These are phyloP conservation scores for Fusarium stilboides DNA, from an alignment of 2,329 filamentous ascomycete genomes.

Conservation along the genomic window DNA sequence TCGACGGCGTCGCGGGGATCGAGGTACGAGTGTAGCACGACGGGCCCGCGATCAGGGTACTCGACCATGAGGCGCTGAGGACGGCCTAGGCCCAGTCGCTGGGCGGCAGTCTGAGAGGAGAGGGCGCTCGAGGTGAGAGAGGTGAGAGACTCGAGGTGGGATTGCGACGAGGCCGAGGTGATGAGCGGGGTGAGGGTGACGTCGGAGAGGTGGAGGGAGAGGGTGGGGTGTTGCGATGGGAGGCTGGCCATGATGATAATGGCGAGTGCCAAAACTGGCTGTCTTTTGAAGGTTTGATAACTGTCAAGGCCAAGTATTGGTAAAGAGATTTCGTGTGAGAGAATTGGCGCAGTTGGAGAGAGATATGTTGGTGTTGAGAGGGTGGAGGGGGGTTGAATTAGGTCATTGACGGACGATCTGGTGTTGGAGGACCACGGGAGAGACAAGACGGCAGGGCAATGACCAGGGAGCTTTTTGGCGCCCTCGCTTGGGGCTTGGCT, in stretches of 20 bases:
- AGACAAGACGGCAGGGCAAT: conserved; percentile 13
- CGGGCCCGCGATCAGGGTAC: conserved; percentile 61
- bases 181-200: conserved; percentile 70
- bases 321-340: conserved; percentile 1
- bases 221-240: conserved; percentile 65
- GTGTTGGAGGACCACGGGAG: conserved; percentile 26
- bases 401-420: conserved; percentile 35
- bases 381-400: conserved; percentile 34
- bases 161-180: conserved; percentile 63
- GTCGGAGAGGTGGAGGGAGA: conserved; percentile 72
- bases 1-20: conserved; percentile 54
- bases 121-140: conserved; percentile 68
- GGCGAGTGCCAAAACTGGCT: conserved; percentile 19
- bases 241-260: conserved; percentile 55
- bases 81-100: conserved; percentile 67
- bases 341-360: conserved; percentile 19
- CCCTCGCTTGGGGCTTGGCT: conserved; percentile 34
- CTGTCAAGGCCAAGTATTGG: not conserved
- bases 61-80: conserved; percentile 73
- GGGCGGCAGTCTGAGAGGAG: conserved; percentile 66
- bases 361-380: conserved; percentile 30
- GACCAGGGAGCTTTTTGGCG: conserved; percentile 32
- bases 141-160: conserved; percentile 66
- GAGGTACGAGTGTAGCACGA: conserved; percentile 64
- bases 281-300: not conserved